phyloP scores from a whole-genome alignment of 495 filamentous ascomycete genomes.

The Hypoxylon trugodes region DNA sequence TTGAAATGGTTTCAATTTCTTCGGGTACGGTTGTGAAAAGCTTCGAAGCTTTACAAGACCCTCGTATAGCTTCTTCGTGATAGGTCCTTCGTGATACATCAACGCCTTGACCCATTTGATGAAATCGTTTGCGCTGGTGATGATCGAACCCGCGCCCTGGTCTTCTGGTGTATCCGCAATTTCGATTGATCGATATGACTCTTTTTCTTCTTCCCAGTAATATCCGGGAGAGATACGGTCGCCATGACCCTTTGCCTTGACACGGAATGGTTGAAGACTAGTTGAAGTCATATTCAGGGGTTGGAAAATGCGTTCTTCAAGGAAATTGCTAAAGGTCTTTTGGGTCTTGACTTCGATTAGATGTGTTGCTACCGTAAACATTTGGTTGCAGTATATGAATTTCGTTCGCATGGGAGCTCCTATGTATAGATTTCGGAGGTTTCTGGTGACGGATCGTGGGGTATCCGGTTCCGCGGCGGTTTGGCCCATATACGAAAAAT shows the following conservation, averaged over 20 bases:
- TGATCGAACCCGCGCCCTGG: constrained; percentile 56
- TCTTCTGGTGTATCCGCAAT: constrained; percentile 16
- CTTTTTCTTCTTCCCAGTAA: constrained; percentile 13
- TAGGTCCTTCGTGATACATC: constrained; percentile 40
- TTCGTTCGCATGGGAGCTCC: constrained; percentile 49
- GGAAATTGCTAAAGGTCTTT: constrained; percentile 50
- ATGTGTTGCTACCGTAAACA: constrained; percentile 56
- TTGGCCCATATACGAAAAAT: constrained; percentile 16
- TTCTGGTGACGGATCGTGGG: constrained; percentile 49
- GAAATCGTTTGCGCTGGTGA: constrained; percentile 63
- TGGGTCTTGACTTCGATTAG: constrained; percentile 51
- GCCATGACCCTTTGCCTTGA: constrained; percentile 39
- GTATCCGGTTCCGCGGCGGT: constrained; percentile 29
- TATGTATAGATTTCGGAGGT: constrained; percentile 53
- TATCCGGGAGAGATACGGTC: constrained; percentile 48
- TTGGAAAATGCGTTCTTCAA: constrained; percentile 54
- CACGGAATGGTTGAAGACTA: constrained; percentile 47
- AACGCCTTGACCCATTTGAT: constrained; percentile 55
- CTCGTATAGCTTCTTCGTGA: constrained; percentile 47
- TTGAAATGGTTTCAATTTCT: constrained; percentile 5
- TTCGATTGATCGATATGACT: constrained; percentile 12
- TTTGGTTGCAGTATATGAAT: constrained; percentile 59
- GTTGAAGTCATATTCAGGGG: constrained; percentile 58
- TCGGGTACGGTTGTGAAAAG: constrained; percentile 21
- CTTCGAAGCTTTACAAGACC: constrained; percentile 46